A percentile compares a stretch with the other conserved stretches of the same genome.
Conservation (phyloP, 2,329 filamentous ascomycete genomes). For the Aspergillus eucalypticola region DNA sequence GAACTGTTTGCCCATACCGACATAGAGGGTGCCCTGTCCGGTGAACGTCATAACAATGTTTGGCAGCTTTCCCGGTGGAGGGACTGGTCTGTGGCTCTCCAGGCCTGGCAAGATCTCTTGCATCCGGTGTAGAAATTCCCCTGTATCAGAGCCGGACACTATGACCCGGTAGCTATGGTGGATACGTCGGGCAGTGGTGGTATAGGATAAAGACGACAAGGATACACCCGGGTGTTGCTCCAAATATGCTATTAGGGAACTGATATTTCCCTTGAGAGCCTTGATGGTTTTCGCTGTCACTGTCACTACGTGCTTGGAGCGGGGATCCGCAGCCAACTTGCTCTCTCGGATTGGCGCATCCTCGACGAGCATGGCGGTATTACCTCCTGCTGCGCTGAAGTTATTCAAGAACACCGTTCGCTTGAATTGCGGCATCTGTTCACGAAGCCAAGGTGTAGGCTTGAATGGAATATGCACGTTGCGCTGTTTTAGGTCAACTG, state of each 20-base stretch:
- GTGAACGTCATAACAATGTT: conserved; percentile 33
- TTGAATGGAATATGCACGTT: conserved; percentile 51
- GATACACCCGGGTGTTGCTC: conserved; percentile 45
- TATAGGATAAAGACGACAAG: conserved; percentile 59
- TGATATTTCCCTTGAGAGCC: conserved; percentile 55
- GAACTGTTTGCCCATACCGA: conserved; percentile 36
- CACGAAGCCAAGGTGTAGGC: conserved; percentile 39
- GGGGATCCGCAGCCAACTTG: conserved; percentile 47
- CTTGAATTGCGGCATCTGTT: conserved; percentile 22
- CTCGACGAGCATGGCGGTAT: conserved; percentile 66
- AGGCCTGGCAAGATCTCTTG: conserved; percentile 15
- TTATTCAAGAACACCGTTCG: conserved; percentile 61
- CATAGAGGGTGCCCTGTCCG: conserved; percentile 39
- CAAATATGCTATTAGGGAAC: conserved; percentile 57
- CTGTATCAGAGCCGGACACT: conserved; percentile 20
- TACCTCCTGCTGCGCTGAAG: conserved; percentile 70
- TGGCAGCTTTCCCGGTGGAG: conserved; percentile 20
- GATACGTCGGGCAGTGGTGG: conserved; percentile 60
- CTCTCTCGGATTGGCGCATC: conserved; percentile 53
- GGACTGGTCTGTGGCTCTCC: conserved; percentile 16
- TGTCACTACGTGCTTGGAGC: conserved; percentile 58
- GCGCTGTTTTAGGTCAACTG: conserved; percentile 43
- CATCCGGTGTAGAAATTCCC: neutral
- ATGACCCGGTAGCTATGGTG: conserved; percentile 40
- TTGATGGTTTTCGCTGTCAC: conserved; percentile 52